A percentile compares a stretch with the other conserved stretches of the same genome.
These are phyloP conservation scores for Firmiana major DNA, from an alignment of 345 rosid species.

Conservation along the genomic window DNA sequence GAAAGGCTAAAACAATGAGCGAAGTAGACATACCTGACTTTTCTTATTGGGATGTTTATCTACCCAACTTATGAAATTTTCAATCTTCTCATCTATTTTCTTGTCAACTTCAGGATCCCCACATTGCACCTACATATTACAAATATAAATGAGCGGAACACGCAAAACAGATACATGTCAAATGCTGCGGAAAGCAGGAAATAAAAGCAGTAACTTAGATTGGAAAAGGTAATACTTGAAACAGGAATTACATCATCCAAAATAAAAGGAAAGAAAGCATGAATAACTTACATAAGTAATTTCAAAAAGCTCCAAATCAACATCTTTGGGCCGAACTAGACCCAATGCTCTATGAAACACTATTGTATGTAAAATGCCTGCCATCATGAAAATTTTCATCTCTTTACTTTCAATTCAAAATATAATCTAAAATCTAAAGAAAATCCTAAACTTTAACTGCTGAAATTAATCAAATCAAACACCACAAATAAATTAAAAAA, in stretches of 20 bases:
- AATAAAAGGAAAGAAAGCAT: background rate
- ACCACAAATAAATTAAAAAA: background rate
- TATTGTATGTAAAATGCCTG: slow-evolving; percentile 87
- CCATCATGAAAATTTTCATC: slow-evolving; percentile 4
- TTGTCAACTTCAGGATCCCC: slow-evolving; percentile 83
- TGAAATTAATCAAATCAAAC: background rate
- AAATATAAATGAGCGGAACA: background rate
- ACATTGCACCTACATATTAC: slow-evolving; percentile 64
- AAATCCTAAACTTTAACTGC: background rate
- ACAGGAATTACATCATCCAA: background rate
- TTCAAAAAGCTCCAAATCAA: slow-evolving; percentile 85
- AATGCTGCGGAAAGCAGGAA: background rate
- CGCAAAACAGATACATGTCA: background rate
- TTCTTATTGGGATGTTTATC: slow-evolving; percentile 97
- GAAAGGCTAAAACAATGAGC: background rate
- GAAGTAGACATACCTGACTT: slow-evolving; percentile 55
- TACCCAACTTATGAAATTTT: slow-evolving; percentile 81
- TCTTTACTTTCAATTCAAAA: slow-evolving; percentile 3
- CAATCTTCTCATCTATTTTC: slow-evolving; percentile 93
- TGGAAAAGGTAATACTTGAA: background rate
- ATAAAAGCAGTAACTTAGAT: slow-evolving; percentile 7
- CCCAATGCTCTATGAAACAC: slow-evolving; percentile 93
- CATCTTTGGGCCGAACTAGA: slow-evolving; percentile 85
- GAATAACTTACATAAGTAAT: slow-evolving; percentile 70
- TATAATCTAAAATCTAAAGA: too few relatives aligned